Evolutionary conservation across 768 basidiomycete species (phyloP), one percentile per base, ranked within the genome.

Genomic region (Hygrophorus pudorinus): DNA sequence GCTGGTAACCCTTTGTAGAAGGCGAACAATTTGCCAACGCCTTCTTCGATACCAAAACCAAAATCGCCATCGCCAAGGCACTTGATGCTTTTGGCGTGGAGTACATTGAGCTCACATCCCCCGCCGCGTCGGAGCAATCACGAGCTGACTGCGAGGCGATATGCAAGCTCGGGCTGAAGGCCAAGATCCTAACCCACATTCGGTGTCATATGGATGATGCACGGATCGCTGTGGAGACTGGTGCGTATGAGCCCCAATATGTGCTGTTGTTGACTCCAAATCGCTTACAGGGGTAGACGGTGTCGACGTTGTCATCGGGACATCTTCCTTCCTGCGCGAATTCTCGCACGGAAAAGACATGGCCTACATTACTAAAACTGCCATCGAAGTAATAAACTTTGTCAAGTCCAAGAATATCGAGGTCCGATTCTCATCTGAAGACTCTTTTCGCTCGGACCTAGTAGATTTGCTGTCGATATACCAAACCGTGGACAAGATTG

Each of bases 271-370:
- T 18, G 13, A 24, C 21, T 29, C 33, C 24, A 29, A 27, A 16
- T 30, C 21, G n/a, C 13, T 45, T 24, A 29, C 54, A 91, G 91
- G 92, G 60, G 94, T 99, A 35, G 92, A 98, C 59, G 96, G 96
- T 62, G 96, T 97, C 49, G 94, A 98, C 63, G 91, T 98, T 53
- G 96, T 98, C 64, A 98, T 99, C 51, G 94, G 96, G 29, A 98
- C 96, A 7, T 97, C 93, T 8, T 97, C 93, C 33, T 99, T 96
- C 85, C 81, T 98, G 40, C 85, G 94, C 55, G 93, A 99, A 70
- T 96, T 98, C 77, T 97, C 94, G 20, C 96, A 99, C 63, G 96
- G 96, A 59, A 99, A 98, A 78, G 96, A 98, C 65, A 99, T 99
- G 90, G 70, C 89, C 37, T 99, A 96, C 70, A 99, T 99, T 71